A percentile compares a stretch with the other conserved stretches of the same genome.
Conservation (phyloP, 1,284 basidiomycete genomes). For the Rugosomyces carneus region DNA sequence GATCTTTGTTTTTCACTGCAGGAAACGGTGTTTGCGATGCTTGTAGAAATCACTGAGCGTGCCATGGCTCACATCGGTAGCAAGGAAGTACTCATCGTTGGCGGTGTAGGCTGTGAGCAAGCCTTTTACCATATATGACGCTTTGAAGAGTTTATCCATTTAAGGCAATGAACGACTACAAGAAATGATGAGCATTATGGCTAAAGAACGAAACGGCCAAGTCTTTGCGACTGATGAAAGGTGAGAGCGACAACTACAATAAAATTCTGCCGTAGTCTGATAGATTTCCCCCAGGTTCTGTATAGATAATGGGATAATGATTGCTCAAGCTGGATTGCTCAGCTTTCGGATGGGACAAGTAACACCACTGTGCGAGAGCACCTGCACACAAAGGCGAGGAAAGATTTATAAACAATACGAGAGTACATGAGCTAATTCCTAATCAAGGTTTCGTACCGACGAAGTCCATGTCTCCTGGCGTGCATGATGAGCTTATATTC, state of each 20-base stretch:
- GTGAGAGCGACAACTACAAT: constrained; percentile 32
- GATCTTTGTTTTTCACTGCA: constrained; percentile 97
- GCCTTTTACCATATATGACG: not conserved
- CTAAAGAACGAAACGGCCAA: constrained; percentile 79
- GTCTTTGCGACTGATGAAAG: constrained; percentile 97
- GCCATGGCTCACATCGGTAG: constrained; percentile 99
- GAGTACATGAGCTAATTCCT: constrained; percentile 6
- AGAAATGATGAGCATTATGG: constrained; percentile 99
- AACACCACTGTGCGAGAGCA: constrained; percentile 75
- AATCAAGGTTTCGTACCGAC: constrained; percentile 84
- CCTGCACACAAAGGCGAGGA: constrained; percentile 81
- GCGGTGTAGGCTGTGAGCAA: constrained; percentile 93
- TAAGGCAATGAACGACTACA: constrained; percentile 89
- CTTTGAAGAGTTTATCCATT: not conserved
- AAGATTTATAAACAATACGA: not conserved
- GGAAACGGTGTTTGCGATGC: constrained; percentile 97
- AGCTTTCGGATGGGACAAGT: constrained; percentile 88
- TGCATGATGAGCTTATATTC: constrained; percentile 30
- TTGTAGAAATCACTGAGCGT: constrained; percentile 98
- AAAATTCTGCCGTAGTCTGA: not conserved
- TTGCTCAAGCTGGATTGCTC: constrained; percentile 94
- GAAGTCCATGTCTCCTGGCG: constrained; percentile 88
- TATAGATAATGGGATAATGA: constrained; percentile 99
- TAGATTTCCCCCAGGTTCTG: constrained; percentile 67
- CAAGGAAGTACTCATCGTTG: constrained; percentile 94